Conservation (phyloP, 495 filamentous ascomycete genomes). For the Talaromyces liani region DNA sequence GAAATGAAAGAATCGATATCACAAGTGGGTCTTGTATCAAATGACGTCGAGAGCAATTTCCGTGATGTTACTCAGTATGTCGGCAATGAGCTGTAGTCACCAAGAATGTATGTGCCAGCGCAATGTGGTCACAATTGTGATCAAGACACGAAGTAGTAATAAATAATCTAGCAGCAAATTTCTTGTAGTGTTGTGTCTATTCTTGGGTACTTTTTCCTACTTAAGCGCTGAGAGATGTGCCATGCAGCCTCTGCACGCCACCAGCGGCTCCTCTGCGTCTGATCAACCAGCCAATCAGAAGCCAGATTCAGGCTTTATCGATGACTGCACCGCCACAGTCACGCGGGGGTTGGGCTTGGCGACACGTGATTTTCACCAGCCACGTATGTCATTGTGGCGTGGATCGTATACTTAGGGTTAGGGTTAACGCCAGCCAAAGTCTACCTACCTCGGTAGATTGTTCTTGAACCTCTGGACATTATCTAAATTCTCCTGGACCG, state of each 20-base stretch:
- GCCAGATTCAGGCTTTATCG: background rate
- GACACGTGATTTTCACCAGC: background rate
- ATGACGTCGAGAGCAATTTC: background rate
- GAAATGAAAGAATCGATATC: background rate
- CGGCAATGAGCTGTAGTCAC: background rate
- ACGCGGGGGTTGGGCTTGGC: background rate
- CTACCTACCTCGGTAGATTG: too few species aligned
- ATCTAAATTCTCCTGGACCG: too few species aligned
- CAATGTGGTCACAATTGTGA: background rate
- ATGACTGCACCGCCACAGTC: background rate
- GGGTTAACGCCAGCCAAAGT: too few species aligned
- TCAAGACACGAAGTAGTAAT: background rate
- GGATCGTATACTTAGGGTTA: too few species aligned
- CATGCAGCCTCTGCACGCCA: background rate
- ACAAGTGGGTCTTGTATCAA: background rate
- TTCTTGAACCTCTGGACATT: too few species aligned
- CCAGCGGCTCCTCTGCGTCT: background rate
- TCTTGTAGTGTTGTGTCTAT: background rate
- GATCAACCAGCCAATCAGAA: background rate
- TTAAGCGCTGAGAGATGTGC: conserved; percentile 1
- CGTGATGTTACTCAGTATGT: background rate
- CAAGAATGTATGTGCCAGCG: background rate
- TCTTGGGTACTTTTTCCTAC: background rate
- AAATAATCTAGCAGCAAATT: background rate
- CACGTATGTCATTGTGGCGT: background rate